phyloP scores from a whole-genome alignment of 768 basidiomycete genomes.

The Lactarius psammicola region DNA sequence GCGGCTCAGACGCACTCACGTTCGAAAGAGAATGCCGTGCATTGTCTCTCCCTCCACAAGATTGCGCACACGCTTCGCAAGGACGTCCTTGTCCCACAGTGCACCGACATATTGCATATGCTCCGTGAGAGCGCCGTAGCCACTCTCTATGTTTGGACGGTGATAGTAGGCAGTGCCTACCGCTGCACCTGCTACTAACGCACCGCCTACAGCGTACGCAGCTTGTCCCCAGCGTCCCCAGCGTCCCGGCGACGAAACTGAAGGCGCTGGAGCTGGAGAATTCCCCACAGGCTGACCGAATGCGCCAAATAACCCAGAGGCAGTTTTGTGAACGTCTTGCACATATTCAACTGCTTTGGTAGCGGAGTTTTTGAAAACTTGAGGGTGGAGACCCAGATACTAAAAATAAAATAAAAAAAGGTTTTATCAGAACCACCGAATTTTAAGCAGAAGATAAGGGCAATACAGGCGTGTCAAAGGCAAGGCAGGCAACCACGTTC shows the following conservation, averaged over 20 bases:
- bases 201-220: conserved; percentile 69
- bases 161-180: conserved; percentile 83
- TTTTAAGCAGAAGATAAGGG: conserved; percentile 5
- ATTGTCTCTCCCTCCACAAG: conserved; percentile 60
- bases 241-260: conserved; percentile 30
- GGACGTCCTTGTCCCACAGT: conserved; percentile 73
- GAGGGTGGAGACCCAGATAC: conserved; percentile 87
- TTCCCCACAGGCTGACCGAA: conserved; percentile 41
- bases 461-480: conserved; percentile 88
- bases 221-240: conserved; percentile 71
- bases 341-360: conserved; percentile 73
- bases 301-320: conserved; percentile 59
- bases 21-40: conserved; percentile 67
- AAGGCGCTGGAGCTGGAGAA: conserved; percentile 25
- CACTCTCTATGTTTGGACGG: conserved; percentile 66
- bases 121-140: conserved; percentile 75
- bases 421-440: conserved; percentile 5
- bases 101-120: conserved; percentile 88
- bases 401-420: conserved; percentile 35
- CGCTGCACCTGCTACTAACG: conserved; percentile 76
- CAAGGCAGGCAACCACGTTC: conserved; percentile 75
- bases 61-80: conserved; percentile 59
- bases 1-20: conserved; percentile 45
- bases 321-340: conserved; percentile 60
- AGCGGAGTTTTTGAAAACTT: conserved; percentile 80